A percentile compares a stretch with the other conserved stretches of the same genome.
Conservation (phyloP, 2,329 filamentous ascomycete species). For the Arthrinium puccinioides region DNA sequence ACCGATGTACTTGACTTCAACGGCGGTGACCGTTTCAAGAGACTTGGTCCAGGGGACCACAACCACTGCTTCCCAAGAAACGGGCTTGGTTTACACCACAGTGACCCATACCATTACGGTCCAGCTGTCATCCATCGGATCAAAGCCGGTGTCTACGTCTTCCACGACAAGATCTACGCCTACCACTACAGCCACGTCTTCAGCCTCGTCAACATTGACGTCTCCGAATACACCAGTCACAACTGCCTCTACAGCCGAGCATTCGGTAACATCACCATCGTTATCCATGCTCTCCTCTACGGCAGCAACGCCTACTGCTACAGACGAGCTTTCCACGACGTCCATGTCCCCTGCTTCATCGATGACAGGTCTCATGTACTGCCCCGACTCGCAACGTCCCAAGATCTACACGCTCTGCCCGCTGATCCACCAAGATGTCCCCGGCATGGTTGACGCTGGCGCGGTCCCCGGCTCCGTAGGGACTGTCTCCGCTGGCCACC, state of each 20-base stretch:
- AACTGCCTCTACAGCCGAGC: not conserved
- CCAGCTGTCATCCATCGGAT: no score
- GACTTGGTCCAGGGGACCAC: no score
- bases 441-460: conserved; percentile 1
- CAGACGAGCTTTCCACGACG: not conserved
- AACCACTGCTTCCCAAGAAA: no score
- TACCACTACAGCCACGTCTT: not conserved
- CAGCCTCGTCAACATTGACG: not conserved
- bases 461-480: not conserved
- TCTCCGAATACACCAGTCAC: not conserved
- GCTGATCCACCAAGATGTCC: not conserved
- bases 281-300: not conserved
- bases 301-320: not conserved
- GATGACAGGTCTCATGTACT: conserved; percentile 4
- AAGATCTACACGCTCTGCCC: conserved; percentile 3
- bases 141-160: no score
- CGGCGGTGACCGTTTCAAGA: no score
- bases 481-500: not conserved
- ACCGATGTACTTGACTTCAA: no score
- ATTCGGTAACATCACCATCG: not conserved
- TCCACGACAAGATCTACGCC: not conserved
- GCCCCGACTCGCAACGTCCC: conserved; percentile 3
- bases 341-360: not conserved
- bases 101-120: no score
- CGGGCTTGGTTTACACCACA: no score